phyloP scores from a whole-genome alignment of 228 moss, liverwort and hornwort species.

The Sphagnum fallax region DNA sequence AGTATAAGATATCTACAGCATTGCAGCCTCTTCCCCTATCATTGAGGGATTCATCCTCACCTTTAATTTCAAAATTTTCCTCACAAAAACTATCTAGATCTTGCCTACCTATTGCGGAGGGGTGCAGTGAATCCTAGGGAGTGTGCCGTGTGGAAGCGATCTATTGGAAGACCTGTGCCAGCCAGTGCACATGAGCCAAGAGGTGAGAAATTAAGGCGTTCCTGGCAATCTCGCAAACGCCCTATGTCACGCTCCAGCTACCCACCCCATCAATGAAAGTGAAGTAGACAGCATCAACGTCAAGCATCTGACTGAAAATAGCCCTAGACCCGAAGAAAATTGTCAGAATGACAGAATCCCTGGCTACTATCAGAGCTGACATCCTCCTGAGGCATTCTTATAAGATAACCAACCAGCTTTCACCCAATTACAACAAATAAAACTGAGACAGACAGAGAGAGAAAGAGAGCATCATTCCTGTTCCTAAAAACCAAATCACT shows the following conservation, averaged over 20 bases:
- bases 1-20: too few species aligned
- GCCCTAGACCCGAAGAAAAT: not conserved
- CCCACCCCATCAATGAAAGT: slow-evolving; percentile 3
- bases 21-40: too few species aligned
- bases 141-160: slow-evolving; percentile 74
- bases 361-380: too few species aligned
- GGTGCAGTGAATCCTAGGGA: slow-evolving; percentile 81
- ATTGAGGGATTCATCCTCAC: too few species aligned
- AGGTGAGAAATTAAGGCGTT: slow-evolving; percentile 82
- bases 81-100: too few species aligned
- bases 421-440: too few species aligned
- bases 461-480: too few species aligned
- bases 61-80: too few species aligned
- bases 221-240: slow-evolving; percentile 72
- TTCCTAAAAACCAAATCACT: too few species aligned
- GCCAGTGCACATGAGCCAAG: slow-evolving; percentile 96
- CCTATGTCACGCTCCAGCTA: slow-evolving; percentile 94
- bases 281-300: not conserved
- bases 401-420: too few species aligned
- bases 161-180: slow-evolving; percentile 97
- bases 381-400: too few species aligned
- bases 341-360: not conserved
- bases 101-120: slow-evolving; percentile 76
- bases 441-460: too few species aligned
- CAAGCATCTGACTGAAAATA: not conserved